Percentiles rank a stretch among this genome's conserved stretches.
These are phyloP conservation scores for Exserohilum turcica DNA, from an alignment of 2,329 filamentous ascomycete species.

Conservation along the genomic window DNA sequence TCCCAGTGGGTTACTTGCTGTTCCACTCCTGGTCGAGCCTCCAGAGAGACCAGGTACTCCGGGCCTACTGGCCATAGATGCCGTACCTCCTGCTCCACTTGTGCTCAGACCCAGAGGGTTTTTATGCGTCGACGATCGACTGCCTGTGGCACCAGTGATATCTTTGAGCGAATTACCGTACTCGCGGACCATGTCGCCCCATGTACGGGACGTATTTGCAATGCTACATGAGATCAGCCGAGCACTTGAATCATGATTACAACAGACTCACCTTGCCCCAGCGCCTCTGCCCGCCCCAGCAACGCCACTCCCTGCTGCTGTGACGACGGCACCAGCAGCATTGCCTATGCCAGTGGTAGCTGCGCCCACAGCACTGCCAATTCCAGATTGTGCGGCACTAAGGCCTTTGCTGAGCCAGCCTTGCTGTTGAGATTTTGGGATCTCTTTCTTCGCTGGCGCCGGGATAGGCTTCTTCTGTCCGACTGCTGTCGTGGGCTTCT, in stretches of 20 bases:
- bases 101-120: constrained; percentile 55
- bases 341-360: constrained; percentile 51
- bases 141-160: constrained; percentile 51
- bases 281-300: constrained; percentile 37
- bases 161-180: constrained; percentile 59
- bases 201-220: constrained; percentile 51
- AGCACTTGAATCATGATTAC: not conserved
- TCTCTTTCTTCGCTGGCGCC: constrained; percentile 13
- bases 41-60: constrained; percentile 17
- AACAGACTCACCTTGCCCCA: constrained; percentile 15
- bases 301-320: constrained; percentile 53
- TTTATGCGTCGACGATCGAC: constrained; percentile 50
- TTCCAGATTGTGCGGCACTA: constrained; percentile 18
- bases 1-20: constrained; percentile 51
- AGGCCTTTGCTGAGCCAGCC: constrained; percentile 52
- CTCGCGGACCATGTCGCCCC: constrained; percentile 56
- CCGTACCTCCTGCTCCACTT: constrained; percentile 35
- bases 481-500: constrained; percentile 18
- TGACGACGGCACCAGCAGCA: constrained; percentile 51
- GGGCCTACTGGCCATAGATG: constrained; percentile 30
- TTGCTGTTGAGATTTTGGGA: constrained; percentile 37
- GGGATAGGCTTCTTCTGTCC: constrained; percentile 18
- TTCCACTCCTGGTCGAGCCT: constrained; percentile 36
- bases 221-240: constrained; percentile 41
- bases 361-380: constrained; percentile 39